These are phyloP conservation scores for Pythium sp. DNA, from an alignment of 352 stramenopile species.

Conservation along the genomic window DNA sequence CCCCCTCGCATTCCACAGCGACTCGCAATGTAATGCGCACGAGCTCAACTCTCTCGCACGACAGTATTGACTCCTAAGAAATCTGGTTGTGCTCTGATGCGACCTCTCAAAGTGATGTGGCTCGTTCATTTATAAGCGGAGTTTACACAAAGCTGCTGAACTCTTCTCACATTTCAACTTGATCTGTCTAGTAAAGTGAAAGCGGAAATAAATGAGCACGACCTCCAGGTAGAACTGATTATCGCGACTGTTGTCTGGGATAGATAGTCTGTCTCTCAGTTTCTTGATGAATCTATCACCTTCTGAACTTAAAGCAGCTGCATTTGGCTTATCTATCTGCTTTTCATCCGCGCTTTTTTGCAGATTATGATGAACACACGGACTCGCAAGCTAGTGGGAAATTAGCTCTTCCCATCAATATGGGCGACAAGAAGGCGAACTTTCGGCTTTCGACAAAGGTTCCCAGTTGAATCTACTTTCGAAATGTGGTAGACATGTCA, in stretches of 20 bases:
- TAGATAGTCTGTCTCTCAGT: neutral
- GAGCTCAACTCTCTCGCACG: neutral
- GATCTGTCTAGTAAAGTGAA: neutral
- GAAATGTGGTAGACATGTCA: neutral
- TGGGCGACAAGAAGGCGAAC: neutral
- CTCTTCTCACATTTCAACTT: neutral
- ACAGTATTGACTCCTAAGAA: neutral
- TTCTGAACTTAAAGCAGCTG: neutral
- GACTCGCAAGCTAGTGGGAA: no score
- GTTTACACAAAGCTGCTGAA: neutral
- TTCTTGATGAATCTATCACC: neutral
- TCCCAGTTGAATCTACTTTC: neutral
- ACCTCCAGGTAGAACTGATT: neutral
- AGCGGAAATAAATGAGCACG: neutral
- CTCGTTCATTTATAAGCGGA: neutral
- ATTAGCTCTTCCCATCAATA: no score
- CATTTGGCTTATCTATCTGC: no score
- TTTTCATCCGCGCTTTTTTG: neutral
- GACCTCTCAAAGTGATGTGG: neutral
- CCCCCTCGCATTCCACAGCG: neutral
- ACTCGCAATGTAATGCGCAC: neutral
- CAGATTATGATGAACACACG: no score
- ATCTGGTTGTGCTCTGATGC: neutral
- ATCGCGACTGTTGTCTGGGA: no score
- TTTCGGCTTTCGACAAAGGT: neutral